Percentiles rank a stretch among this genome's conserved stretches.
Conservation (phyloP, 192 early-diverging fungal species). For the Coemansia sp. region DNA sequence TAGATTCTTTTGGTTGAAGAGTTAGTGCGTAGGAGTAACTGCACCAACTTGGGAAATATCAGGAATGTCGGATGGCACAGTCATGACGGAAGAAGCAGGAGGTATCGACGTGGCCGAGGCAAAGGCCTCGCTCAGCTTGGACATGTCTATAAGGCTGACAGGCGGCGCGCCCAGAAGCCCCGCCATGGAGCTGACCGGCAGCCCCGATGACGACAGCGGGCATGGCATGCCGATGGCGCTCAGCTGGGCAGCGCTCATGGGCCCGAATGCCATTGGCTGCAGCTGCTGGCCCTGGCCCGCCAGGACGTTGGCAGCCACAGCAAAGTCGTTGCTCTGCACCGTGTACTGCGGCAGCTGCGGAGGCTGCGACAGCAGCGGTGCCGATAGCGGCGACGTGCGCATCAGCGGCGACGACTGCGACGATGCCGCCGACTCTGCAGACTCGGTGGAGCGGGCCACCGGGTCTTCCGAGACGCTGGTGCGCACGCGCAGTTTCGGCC, state of each 20-base stretch:
- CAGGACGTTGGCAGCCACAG: slow-evolving; percentile 27
- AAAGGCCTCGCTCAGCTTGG: slow-evolving; percentile 33
- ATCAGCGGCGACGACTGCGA: slow-evolving; percentile 25
- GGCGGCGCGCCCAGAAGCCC: slow-evolving; percentile 11
- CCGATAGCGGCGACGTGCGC: slow-evolving; percentile 39
- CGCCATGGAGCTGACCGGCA: slow-evolving; percentile 44
- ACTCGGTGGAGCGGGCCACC: slow-evolving; percentile 13
- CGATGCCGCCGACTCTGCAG: slow-evolving; percentile 7
- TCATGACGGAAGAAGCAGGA: slow-evolving; percentile 7
- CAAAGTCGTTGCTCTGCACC: slow-evolving; percentile 2
- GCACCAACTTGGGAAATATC: slow-evolving; percentile 6
- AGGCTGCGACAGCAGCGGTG: slow-evolving; percentile 28
- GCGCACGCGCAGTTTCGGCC: slow-evolving; percentile 42
- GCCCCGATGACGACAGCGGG: slow-evolving; percentile 4
- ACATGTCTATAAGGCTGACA: slow-evolving; percentile 31
- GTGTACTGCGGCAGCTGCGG: slow-evolving; percentile 30
- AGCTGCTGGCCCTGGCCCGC: slow-evolving; percentile 28
- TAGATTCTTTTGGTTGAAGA: not conserved
- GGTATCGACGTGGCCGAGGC: slow-evolving; percentile 7
- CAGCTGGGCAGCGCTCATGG: slow-evolving; percentile 18
- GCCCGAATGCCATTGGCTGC: slow-evolving; percentile 7
- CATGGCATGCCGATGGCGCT: slow-evolving; percentile 15
- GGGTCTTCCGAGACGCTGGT: slow-evolving; percentile 32
- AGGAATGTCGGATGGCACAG: slow-evolving; percentile 10
- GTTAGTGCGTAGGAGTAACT: not conserved